phyloP scores from a whole-genome alignment of 768 basidiomycete species.

The Suillus spraguei region DNA sequence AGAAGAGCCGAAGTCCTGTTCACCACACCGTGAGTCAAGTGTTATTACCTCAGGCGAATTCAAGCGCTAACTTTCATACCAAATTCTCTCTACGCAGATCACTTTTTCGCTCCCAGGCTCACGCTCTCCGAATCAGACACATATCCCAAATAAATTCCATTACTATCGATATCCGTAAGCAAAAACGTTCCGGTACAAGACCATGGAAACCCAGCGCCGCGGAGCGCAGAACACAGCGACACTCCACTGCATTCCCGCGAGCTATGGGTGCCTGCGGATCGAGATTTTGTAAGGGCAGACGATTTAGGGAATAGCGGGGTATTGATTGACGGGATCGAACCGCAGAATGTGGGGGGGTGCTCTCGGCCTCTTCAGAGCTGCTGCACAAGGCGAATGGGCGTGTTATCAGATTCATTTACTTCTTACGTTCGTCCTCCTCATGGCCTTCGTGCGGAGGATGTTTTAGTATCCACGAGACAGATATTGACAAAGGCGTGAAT shows the following conservation, averaged over 20 bases:
- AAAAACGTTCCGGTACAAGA: neutral
- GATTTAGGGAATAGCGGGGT: slow-evolving; percentile 12
- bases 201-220: slow-evolving; percentile 11
- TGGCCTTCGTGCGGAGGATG: slow-evolving; percentile 5
- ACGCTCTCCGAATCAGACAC: neutral
- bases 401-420: neutral
- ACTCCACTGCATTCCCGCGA: slow-evolving; percentile 8
- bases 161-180: slow-evolving; percentile 1
- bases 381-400: neutral
- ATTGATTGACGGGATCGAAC: slow-evolving; percentile 10
- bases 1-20: neutral
- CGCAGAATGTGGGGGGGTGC: slow-evolving; percentile 1
- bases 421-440: slow-evolving; percentile 1
- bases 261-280: slow-evolving; percentile 11
- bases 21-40: slow-evolving; percentile 1
- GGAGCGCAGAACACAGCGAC: slow-evolving; percentile 9
- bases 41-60: neutral
- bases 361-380: neutral
- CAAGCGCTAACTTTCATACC: slow-evolving; percentile 6
- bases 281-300: slow-evolving; percentile 6
- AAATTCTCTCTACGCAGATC: slow-evolving; percentile 6
- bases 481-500: neutral
- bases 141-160: slow-evolving; percentile 5
- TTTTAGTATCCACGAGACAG: neutral
- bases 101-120: neutral